phyloP scores from a whole-genome alignment of 441 rosid genomes.

The Hura crepitans region DNA sequence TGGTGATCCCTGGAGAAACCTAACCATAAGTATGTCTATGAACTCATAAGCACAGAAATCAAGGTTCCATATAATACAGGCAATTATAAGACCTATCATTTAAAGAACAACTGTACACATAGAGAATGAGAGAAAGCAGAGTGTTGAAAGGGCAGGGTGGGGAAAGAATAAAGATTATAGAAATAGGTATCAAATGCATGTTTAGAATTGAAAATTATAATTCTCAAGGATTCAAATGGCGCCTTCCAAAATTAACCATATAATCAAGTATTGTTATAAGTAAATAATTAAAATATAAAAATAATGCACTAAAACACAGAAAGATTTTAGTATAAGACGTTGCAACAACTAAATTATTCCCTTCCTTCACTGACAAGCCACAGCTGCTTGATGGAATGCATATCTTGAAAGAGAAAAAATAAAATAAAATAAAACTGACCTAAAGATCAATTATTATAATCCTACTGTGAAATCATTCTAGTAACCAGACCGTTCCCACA shows the following conservation, averaged over 20 bases:
- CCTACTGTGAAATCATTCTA: too few species aligned
- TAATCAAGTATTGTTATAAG: too few species aligned
- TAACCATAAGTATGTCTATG: conserved; percentile 12
- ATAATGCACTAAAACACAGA: too few species aligned
- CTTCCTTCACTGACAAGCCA: not conserved
- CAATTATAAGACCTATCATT: not conserved
- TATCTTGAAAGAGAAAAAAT: not conserved
- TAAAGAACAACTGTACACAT: not conserved
- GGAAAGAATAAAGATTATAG: not conserved
- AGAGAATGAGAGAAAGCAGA: not conserved
- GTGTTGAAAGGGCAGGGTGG: not conserved
- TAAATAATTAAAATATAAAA: too few species aligned
- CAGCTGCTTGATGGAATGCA: not conserved
- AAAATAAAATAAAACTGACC: too few species aligned
- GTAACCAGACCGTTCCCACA: too few species aligned
- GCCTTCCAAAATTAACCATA: too few species aligned
- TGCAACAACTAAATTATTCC: too few species aligned
- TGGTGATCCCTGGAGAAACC: conserved; percentile 49
- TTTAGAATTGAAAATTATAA: not conserved
- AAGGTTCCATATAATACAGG: not conserved
- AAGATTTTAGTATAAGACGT: too few species aligned
- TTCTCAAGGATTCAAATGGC: not conserved
- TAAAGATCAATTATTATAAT: too few species aligned
- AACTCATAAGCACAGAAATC: not conserved
- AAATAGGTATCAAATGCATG: not conserved